Percentiles rank a stretch among this genome's conserved stretches.
Conservation (phyloP, 2,329 filamentous ascomycete genomes). For the Trichophyton rubrum region DNA sequence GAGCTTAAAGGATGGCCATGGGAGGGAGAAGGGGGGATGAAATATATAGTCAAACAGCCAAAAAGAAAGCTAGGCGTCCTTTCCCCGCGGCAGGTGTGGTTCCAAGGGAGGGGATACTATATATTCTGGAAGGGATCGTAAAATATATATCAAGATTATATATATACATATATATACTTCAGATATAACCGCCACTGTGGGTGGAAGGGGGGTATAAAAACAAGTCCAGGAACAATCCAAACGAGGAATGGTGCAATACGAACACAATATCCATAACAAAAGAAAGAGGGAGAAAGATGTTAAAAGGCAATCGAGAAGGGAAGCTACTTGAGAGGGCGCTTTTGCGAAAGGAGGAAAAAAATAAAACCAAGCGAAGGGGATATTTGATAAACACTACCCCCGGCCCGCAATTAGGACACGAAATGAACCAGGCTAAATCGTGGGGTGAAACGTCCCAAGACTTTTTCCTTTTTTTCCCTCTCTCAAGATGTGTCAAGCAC, state of each 20-base stretch:
- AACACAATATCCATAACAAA: slow-evolving; percentile 11
- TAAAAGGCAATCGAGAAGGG: slow-evolving; percentile 8
- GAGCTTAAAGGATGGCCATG: slow-evolving; percentile 8
- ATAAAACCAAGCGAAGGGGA: slow-evolving; percentile 11
- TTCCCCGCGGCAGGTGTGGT: slow-evolving; percentile 8
- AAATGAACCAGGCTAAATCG: slow-evolving; percentile 22
- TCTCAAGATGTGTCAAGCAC: not conserved
- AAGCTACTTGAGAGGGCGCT: slow-evolving; percentile 1
- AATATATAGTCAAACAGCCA: slow-evolving; percentile 4
- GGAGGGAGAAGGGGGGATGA: not conserved
- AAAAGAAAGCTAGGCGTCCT: not conserved
- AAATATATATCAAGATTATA: slow-evolving; percentile 4
- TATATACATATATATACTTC: slow-evolving; percentile 1
- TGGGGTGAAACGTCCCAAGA: slow-evolving; percentile 26
- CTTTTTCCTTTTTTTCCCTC: slow-evolving; percentile 9
- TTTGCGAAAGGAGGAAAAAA: slow-evolving; percentile 8
- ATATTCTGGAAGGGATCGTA: slow-evolving; percentile 1
- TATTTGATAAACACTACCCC: slow-evolving; percentile 10
- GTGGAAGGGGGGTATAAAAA: not conserved
- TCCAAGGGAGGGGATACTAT: slow-evolving; percentile 6
- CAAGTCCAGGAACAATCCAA: slow-evolving; percentile 3
- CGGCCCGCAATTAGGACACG: slow-evolving; percentile 16
- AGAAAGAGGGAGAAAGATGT: slow-evolving; percentile 6
- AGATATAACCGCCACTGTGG: slow-evolving; percentile 6
- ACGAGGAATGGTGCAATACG: slow-evolving; percentile 9